Conservation (phyloP, 2,329 filamentous ascomycete genomes). For the Penicillium frequentans region DNA sequence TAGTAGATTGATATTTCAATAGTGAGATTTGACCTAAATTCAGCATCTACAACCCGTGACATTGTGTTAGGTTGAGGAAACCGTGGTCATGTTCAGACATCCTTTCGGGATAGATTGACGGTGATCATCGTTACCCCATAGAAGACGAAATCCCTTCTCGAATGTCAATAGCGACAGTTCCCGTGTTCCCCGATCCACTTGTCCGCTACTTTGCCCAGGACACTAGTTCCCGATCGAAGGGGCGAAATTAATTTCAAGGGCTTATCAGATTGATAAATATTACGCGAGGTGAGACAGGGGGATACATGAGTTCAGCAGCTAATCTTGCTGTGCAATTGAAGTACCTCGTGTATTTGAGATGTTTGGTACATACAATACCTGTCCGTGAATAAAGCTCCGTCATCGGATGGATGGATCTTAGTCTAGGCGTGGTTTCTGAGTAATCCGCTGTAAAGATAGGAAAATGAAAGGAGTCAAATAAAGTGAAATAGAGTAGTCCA, state of each 20-base stretch:
- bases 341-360: neutral
- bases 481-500: neutral
- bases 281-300: neutral
- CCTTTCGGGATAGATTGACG: neutral
- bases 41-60: neutral
- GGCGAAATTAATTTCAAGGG: neutral
- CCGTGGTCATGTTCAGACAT: neutral
- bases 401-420: slow-evolving; percentile 16
- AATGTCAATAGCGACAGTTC: neutral
- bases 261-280: slow-evolving; percentile 21
- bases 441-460: neutral
- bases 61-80: neutral
- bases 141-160: slow-evolving; percentile 6
- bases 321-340: neutral
- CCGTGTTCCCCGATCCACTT: slow-evolving; percentile 5
- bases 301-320: neutral
- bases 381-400: slow-evolving; percentile 16
- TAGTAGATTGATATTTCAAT: neutral
- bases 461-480: neutral
- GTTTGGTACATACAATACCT: slow-evolving; percentile 2
- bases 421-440: slow-evolving; percentile 3
- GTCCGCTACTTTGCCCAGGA: neutral
- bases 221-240: slow-evolving; percentile 14
- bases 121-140: neutral
- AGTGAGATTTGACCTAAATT: neutral